A percentile compares a stretch with the other conserved stretches of the same genome.
Conservation (phyloP, 2,329 filamentous ascomycete species). For the Emergomyces orientalis region DNA sequence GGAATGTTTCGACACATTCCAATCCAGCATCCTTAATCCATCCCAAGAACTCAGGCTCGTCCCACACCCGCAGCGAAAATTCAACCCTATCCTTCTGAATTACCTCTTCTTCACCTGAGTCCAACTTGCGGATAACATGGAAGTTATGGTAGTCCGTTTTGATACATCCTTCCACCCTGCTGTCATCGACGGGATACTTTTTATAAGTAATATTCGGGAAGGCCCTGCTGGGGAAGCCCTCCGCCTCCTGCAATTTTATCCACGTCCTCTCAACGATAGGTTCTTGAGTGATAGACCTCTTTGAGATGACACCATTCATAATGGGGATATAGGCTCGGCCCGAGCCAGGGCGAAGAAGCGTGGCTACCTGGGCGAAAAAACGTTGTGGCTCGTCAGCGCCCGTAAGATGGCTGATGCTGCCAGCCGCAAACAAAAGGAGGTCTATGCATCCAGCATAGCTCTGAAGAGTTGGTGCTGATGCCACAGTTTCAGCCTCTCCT, state of each 20-base stretch:
- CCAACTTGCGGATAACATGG: not conserved
- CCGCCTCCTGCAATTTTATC: not conserved
- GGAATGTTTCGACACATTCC: not conserved
- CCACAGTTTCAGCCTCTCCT: not conserved
- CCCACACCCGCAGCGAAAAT: not conserved
- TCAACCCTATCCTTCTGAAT: not conserved
- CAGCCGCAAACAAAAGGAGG: not conserved
- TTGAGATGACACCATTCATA: not conserved
- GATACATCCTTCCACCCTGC: not conserved
- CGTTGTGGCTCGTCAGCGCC: not conserved
- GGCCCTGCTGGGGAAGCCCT: not conserved
- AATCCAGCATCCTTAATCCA: constrained; percentile 1
- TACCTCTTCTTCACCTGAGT: not conserved
- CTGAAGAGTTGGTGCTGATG: not conserved
- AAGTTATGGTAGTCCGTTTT: constrained; percentile 2
- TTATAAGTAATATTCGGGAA: constrained; percentile 2
- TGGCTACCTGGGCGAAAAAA: not conserved
- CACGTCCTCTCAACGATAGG: not conserved
- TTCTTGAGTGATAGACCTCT: not conserved
- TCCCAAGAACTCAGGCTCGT: constrained; percentile 4
- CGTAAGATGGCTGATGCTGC: constrained; percentile 4
- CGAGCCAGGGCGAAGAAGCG: constrained; percentile 1
- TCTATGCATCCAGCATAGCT: not conserved
- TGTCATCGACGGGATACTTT: not conserved
- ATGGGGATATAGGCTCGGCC: not conserved